Evolutionary conservation across 1,284 basidiomycete species (phyloP), one percentile per base, ranked within the genome.

Genomic region (Sporisorium iseilematis-ciliati): DNA sequence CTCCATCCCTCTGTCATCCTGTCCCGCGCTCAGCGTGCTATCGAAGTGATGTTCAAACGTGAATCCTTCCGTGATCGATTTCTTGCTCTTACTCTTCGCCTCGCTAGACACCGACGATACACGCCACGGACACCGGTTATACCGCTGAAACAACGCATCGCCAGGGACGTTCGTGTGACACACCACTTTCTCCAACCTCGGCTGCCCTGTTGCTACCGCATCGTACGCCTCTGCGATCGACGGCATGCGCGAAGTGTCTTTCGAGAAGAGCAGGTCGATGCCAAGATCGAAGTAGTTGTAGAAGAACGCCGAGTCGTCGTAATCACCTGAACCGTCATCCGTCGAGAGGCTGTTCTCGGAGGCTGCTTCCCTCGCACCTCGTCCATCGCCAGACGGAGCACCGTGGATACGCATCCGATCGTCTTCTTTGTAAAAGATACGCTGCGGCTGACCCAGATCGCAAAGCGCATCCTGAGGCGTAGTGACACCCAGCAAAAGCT

Each of bases 221-320:
- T 45, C 43, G 31, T 71, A 65, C 26, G 40, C 58, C 33, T 67
- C 64, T 4, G 59, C 59, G 18, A 60, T 49, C 25, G 58, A 59
- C 10, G 57, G 54, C 67, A 70, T 70, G 5, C 63, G 59, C 16
- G 31, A 31, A 1, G 54, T 51, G 43, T 70, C 49, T 38, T 52
- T 63, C 2, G 75, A 74, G 29, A 77, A 77, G 3, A 77, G 53
- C 41, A 77, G 33, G 57, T 77, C 75, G 35, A 77, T 61, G 18
- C 75, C 75, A 3, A 77, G 69, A 38, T 77, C 75, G 63, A 77
- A 77, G 59, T 77, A 77, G 62, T 77, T 77, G 71, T 70, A 77
- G 51, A 77, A 77, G 41, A 77, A 71, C 0, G 75, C 67, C 18
- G 71, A 67, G 48, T 68, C 62, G 51, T 75, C 62, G 18, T 52